These are phyloP conservation scores for Leptodermis oblonga DNA, from an alignment of 257 asterid genomes.

Conservation along the genomic window DNA sequence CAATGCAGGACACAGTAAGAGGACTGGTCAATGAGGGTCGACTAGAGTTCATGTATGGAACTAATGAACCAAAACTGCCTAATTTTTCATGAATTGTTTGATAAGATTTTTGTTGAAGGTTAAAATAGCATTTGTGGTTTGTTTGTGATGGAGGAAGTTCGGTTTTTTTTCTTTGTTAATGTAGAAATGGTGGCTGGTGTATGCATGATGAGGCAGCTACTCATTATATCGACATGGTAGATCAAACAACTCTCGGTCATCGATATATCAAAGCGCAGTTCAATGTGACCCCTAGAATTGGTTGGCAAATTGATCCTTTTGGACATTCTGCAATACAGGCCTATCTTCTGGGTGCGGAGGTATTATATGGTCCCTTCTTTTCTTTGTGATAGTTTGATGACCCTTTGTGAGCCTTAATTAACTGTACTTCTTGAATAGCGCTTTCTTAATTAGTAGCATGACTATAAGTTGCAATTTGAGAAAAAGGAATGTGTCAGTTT, in stretches of 20 bases:
- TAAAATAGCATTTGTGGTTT: neutral
- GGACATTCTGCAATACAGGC: slow-evolving; percentile 99
- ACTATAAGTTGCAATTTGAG: neutral
- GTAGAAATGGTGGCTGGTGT: slow-evolving; percentile 97
- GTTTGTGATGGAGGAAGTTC: neutral
- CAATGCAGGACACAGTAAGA: slow-evolving; percentile 50
- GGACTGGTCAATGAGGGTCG: slow-evolving; percentile 72
- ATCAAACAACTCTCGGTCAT: slow-evolving; percentile 94
- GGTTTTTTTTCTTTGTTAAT: neutral
- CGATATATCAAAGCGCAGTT: slow-evolving; percentile 66
- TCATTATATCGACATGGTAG: slow-evolving; percentile 97
- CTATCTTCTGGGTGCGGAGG: slow-evolving; percentile 96
- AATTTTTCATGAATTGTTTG: neutral
- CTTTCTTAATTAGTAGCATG: neutral
- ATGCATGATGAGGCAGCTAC: slow-evolving; percentile 98
- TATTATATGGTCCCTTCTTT: slow-evolving; percentile 12
- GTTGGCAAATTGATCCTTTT: slow-evolving; percentile 98
- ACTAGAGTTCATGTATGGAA: slow-evolving; percentile 82
- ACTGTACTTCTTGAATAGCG: too few species aligned
- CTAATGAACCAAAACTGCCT: neutral
- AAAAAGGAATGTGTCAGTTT: neutral
- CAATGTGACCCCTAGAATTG: slow-evolving; percentile 85
- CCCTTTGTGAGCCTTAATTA: neutral
- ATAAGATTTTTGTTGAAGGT: neutral
- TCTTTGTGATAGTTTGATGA: neutral